phyloP scores from a whole-genome alignment of 768 basidiomycete species.

The Glaciozyma martinii region DNA sequence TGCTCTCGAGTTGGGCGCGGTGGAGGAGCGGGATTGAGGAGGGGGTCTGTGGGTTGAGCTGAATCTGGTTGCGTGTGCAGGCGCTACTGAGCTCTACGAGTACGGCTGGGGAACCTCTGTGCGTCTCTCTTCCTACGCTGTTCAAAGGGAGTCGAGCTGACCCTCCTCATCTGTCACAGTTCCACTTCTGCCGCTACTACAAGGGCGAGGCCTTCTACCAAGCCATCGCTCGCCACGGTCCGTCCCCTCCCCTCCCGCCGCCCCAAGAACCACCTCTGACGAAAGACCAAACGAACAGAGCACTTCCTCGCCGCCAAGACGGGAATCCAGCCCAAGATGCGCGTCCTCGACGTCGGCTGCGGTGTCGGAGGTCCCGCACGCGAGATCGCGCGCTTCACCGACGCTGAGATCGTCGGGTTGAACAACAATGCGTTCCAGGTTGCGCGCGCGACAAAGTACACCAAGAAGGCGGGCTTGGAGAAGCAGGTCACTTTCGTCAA shows the following conservation, averaged over 20 bases:
- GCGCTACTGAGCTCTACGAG: slow-evolving; percentile 74
- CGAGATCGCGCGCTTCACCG: slow-evolving; percentile 84
- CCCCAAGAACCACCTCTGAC: not conserved
- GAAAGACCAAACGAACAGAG: no score
- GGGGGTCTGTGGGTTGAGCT: not conserved
- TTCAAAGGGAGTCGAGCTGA: not conserved
- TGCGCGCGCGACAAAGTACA: slow-evolving; percentile 72
- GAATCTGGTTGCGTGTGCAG: not conserved
- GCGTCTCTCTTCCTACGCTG: slow-evolving; percentile 32
- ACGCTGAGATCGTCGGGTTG: slow-evolving; percentile 64
- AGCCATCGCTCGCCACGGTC: slow-evolving; percentile 51
- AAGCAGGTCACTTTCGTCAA: slow-evolving; percentile 71
- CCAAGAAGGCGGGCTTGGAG: slow-evolving; percentile 62
- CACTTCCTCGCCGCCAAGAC: slow-evolving; percentile 90
- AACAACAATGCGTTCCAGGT: slow-evolving; percentile 98
- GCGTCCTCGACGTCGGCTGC: slow-evolving; percentile 94
- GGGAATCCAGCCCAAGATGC: slow-evolving; percentile 77
- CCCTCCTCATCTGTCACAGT: slow-evolving; percentile 36
- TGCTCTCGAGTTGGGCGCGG: not conserved
- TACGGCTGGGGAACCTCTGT: slow-evolving; percentile 50
- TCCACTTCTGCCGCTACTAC: slow-evolving; percentile 97
- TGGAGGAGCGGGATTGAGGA: not conserved
- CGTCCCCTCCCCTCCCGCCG: not conserved
- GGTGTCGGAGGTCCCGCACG: slow-evolving; percentile 93
- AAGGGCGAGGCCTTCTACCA: slow-evolving; percentile 54